phyloP scores from a whole-genome alignment of 2,329 filamentous ascomycete genomes.

The Aspergillus ruber region DNA sequence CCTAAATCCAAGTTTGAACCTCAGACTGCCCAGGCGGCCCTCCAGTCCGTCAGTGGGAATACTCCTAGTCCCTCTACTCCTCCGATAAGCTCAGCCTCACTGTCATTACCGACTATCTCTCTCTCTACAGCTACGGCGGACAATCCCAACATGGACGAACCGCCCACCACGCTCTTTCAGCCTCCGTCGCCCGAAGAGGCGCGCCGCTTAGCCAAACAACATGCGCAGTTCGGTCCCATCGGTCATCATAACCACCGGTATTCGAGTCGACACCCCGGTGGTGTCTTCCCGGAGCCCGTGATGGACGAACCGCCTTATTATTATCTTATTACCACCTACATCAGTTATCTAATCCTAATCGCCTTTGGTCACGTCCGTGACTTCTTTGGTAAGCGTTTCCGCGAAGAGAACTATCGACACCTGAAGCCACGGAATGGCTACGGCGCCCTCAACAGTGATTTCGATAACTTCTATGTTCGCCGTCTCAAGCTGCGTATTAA shows the following conservation, averaged over 20 bases:
- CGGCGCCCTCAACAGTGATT: constrained; percentile 92
- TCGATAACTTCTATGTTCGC: constrained; percentile 96
- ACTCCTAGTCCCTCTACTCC: constrained; percentile 46
- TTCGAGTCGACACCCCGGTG: constrained; percentile 78
- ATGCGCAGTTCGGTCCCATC: constrained; percentile 88
- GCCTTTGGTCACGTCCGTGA: constrained; percentile 92
- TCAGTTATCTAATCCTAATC: constrained; percentile 94
- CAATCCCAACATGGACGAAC: constrained; percentile 65
- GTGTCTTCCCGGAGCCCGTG: constrained; percentile 71
- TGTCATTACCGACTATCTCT: constrained; percentile 83
- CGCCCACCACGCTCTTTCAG: constrained; percentile 75
- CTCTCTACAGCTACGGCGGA: constrained; percentile 78
- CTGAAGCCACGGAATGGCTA: constrained; percentile 81
- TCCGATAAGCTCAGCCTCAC: constrained; percentile 63
- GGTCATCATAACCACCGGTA: constrained; percentile 76
- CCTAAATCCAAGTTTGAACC: constrained; percentile 65
- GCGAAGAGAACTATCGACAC: constrained; percentile 77
- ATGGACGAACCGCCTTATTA: constrained; percentile 97
- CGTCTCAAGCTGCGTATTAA: constrained; percentile 91
- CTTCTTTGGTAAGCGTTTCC: constrained; percentile 96
- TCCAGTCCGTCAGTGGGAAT: constrained; percentile 59
- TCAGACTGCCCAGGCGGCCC: constrained; percentile 48
- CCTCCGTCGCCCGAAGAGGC: constrained; percentile 80
- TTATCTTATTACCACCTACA: constrained; percentile 94
- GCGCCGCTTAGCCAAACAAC: constrained; percentile 65